Conservation (phyloP, 129 eudicot genomes). For the Artemisia tridentata region DNA sequence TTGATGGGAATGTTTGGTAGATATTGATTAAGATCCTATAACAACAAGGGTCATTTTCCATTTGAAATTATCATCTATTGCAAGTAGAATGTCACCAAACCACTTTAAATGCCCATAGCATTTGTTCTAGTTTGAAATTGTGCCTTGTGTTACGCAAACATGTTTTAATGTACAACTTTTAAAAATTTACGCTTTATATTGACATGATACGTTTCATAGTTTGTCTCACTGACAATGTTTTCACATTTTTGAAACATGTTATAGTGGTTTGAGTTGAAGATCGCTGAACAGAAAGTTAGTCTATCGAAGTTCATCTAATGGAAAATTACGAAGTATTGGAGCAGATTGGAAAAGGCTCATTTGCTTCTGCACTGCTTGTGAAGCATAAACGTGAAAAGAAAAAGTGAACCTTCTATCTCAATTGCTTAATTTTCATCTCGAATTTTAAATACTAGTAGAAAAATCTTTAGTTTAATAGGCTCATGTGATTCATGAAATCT, state of each 20-base stretch:
- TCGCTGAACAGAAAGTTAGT: conserved; percentile 18
- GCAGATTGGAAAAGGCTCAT: conserved; percentile 97
- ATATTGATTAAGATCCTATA: conserved; percentile 27
- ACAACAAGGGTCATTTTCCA: conserved; percentile 28
- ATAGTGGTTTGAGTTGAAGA: conserved; percentile 17
- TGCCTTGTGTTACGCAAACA: conserved; percentile 6
- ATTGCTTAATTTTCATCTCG: conserved; percentile 11
- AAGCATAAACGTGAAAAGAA: conserved; percentile 89
- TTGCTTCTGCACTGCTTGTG: conserved; percentile 95
- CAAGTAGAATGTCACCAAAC: conserved; percentile 35
- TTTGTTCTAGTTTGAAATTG: conserved; percentile 12
- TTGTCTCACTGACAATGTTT: background rate
- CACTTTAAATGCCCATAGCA: conserved; percentile 1
- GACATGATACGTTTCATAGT: conserved; percentile 3
- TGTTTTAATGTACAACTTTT: background rate
- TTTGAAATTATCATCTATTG: conserved; percentile 25
- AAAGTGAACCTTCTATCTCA: conserved; percentile 49
- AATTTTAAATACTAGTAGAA: background rate
- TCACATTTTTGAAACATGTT: conserved; percentile 15
- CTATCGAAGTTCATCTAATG: conserved; percentile 41
- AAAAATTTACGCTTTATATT: background rate
- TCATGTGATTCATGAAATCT: conserved; percentile 21
- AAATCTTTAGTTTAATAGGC: conserved; percentile 2
- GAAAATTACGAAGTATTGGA: conserved; percentile 87
- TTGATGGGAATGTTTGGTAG: conserved; percentile 34